Percentiles rank a stretch among this genome's conserved stretches.
Evolutionary conservation across 305 asterid species (phyloP).

Genomic region (Fraxinus latifolia): DNA sequence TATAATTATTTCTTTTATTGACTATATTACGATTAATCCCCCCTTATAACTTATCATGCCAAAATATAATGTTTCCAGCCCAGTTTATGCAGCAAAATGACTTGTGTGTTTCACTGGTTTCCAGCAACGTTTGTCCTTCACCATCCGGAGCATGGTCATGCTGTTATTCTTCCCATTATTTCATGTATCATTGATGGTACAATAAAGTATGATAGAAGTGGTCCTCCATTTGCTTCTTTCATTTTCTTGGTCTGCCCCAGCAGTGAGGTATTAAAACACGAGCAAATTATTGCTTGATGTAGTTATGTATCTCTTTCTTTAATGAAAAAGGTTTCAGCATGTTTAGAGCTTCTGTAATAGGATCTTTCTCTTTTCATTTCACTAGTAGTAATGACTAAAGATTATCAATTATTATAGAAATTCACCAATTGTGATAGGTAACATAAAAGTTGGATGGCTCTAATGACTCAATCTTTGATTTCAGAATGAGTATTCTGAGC

Average conservation of each 20-base stretch:
- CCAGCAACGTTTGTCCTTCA: slow-evolving; percentile 97
- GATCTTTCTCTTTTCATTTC: not conserved
- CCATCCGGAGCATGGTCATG: slow-evolving; percentile 98
- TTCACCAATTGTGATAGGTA: not conserved
- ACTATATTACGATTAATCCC: slow-evolving; percentile 14
- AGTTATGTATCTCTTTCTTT: slow-evolving; percentile 9
- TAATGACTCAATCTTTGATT: slow-evolving; percentile 25
- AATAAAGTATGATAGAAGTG: slow-evolving; percentile 66
- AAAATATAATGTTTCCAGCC: slow-evolving; percentile 8
- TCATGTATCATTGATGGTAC: slow-evolving; percentile 83
- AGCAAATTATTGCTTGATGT: not conserved
- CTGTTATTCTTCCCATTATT: slow-evolving; percentile 92
- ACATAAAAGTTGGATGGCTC: slow-evolving; percentile 11
- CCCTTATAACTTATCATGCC: not conserved
- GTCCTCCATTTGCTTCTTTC: slow-evolving; percentile 91
- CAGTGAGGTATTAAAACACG: slow-evolving; percentile 58
- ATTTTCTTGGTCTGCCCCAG: slow-evolving; percentile 79
- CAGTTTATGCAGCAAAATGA: slow-evolving; percentile 26
- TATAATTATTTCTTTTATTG: slow-evolving; percentile 28
- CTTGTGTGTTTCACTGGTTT: slow-evolving; percentile 30
- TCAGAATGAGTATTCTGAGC: slow-evolving; percentile 92
- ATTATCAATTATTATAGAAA: not conserved
- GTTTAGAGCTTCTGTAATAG: slow-evolving; percentile 10
- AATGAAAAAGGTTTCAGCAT: not conserved
- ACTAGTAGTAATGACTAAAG: not conserved